Conservation (phyloP, 2,329 filamentous ascomycete species). For the Penicillium sp. region DNA sequence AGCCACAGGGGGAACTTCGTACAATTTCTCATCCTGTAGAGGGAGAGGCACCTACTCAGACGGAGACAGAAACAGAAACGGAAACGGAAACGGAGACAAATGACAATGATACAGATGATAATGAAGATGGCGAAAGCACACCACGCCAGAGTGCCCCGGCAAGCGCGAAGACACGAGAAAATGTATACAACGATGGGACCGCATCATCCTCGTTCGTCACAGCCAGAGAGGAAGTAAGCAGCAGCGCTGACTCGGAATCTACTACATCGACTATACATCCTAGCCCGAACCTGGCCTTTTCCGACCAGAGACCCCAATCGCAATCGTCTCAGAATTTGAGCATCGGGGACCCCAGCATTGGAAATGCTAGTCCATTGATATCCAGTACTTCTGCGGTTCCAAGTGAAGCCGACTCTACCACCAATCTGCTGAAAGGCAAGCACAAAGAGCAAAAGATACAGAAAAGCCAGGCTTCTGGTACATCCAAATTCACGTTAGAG, state of each 20-base stretch:
- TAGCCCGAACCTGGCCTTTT: background rate
- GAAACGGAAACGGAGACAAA: background rate
- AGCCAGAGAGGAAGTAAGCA: constrained; percentile 27
- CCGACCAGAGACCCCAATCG: constrained; percentile 7
- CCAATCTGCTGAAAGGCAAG: constrained; percentile 31
- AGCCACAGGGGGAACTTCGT: constrained; percentile 19
- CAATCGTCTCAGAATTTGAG: constrained; percentile 15
- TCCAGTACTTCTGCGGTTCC: constrained; percentile 22
- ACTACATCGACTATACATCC: constrained; percentile 15
- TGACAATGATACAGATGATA: background rate
- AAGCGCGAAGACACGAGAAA: constrained; percentile 2
- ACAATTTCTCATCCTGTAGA: constrained; percentile 26
- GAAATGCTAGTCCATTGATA: constrained; percentile 19
- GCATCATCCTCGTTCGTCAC: constrained; percentile 33
- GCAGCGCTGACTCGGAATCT: constrained; percentile 13
- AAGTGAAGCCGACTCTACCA: constrained; percentile 36
- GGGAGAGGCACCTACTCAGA: constrained; percentile 5
- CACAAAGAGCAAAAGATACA: constrained; percentile 21
- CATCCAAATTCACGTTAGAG: constrained; percentile 26
- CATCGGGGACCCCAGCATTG: constrained; percentile 17
- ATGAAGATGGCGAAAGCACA: constrained; percentile 14
- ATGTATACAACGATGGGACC: constrained; percentile 15
- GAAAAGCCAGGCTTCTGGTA: constrained; percentile 15
- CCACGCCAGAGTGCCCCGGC: constrained; percentile 8
- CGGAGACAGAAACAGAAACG: background rate